Evolutionary conservation across 1,284 basidiomycete genomes (phyloP).

Genomic region (Calocybe gambosa): DNA sequence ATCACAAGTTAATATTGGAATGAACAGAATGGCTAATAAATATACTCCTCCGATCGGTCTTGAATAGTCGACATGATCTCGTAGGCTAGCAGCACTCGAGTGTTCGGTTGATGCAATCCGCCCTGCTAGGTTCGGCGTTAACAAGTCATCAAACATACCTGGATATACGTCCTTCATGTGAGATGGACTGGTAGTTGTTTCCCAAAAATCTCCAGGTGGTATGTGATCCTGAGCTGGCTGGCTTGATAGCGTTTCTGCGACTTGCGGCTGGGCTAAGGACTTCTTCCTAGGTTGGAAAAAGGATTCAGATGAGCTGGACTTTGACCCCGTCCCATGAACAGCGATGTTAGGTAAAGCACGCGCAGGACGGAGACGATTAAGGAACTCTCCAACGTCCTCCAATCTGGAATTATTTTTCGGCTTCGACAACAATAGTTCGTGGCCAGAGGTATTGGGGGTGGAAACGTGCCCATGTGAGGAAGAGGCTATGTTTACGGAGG

Average conservation of each 20-base stretch:
- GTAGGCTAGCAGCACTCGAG: conserved; percentile 17
- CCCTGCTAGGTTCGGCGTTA: conserved; percentile 15
- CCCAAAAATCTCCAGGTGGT: conserved; percentile 8
- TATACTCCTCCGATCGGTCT: conserved; percentile 19
- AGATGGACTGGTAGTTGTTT: conserved; percentile 4
- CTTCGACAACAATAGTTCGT: neutral
- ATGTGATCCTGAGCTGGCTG: conserved; percentile 2
- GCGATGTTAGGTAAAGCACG: conserved; percentile 10
- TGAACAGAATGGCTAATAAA: neutral
- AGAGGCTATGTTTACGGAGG: conserved; percentile 11
- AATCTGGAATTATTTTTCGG: neutral
- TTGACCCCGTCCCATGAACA: conserved; percentile 7
- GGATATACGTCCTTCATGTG: conserved; percentile 12
- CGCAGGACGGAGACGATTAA: conserved; percentile 8
- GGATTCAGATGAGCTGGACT: conserved; percentile 10
- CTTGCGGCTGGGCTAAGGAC: neutral
- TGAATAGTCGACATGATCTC: conserved; percentile 20
- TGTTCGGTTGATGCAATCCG: conserved; percentile 12
- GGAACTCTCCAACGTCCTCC: conserved; percentile 5
- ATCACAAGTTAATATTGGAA: neutral
- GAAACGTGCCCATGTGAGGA: conserved; percentile 11
- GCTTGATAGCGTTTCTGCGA: neutral
- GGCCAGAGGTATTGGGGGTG: conserved; percentile 8
- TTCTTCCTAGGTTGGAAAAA: neutral
- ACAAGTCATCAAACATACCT: conserved; percentile 14